Base-by-base conservation (phyloP, 805 yeast genomes). In the Candida easanensis region DNA sequence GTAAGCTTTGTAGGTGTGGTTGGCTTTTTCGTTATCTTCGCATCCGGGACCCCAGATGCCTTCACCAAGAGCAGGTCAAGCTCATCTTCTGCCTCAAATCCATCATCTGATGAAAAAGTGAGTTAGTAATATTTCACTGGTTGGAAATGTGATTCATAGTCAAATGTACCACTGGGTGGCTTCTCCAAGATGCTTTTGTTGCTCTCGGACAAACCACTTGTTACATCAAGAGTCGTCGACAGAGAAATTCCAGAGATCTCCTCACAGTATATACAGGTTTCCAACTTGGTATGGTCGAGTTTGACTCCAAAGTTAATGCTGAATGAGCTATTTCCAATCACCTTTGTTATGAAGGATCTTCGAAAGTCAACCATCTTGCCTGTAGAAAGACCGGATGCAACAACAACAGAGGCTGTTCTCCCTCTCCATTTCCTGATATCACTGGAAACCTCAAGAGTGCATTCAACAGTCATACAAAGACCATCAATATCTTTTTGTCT, bases 341-440 rank as follows among this genome's bases (percentile, higher is more conserved):
- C 57, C 31, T 58, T 68, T 27, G 47, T 42, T 4, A 62, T 25
- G 4, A 48, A 57, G 1, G 73, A 54, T 46, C 74, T 65, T 43
- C 79, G 61, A 42, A 73, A 76, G 45, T 74, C 80, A 7, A 75
- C 41, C 11, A 77, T 47, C 4, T 36, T 50, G 0, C 77, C 77
- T 6, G 53, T 49, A 4, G 55, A 46, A 26, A 56, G 55, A 2
- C 58, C 60, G 11, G 63, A 44, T 8, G 64, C 50, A 1, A 73
- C 53, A 33, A 62, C 65, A 0, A 65, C 44, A 1, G 66, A 61
- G 3, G 70, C 39, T 4, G 54, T 34, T 33, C 62, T 57, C 11
- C 63, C 64, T 41, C 62, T 64, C 73, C 74, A 69, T 8, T 34
- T 45, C 17, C 25, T 18, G 7, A 20, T 11, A 11, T 32, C 40